Evolutionary conservation across 352 stramenopile genomes (phyloP).

Genomic region (Globisporangium polare): DNA sequence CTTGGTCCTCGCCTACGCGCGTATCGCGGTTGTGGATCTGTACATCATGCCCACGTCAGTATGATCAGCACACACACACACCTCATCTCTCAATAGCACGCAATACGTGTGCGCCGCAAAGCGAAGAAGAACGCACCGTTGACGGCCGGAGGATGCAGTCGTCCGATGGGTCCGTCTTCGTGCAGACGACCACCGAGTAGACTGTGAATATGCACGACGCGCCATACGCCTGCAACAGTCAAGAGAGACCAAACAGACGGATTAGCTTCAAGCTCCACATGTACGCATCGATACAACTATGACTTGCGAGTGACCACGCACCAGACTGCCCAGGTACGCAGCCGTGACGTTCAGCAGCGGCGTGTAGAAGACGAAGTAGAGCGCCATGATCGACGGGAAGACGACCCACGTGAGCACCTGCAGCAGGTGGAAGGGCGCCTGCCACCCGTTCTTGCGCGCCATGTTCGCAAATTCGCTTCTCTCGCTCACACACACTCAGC

Average conservation of each 20-base stretch:
- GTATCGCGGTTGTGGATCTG: constrained; percentile 16
- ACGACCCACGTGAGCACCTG: constrained; percentile 82
- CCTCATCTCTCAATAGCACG: not conserved
- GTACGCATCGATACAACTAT: not conserved
- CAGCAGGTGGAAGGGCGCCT: constrained; percentile 77
- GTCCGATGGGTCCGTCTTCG: constrained; percentile 72
- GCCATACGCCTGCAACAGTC: constrained; percentile 47
- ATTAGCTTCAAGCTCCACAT: not conserved
- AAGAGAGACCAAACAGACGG: too few relatives aligned
- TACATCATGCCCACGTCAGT: too few relatives aligned
- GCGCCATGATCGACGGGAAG: constrained; percentile 71
- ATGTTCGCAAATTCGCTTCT: constrained; percentile 7
- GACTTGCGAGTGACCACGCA: constrained; percentile 21
- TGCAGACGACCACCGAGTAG: constrained; percentile 52
- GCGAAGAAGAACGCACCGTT: constrained; percentile 39
- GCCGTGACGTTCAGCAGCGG: constrained; percentile 49
- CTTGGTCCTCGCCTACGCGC: constrained; percentile 34
- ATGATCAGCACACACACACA: not conserved
- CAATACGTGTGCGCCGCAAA: not conserved
- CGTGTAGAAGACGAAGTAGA: constrained; percentile 84
- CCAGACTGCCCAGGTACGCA: constrained; percentile 45
- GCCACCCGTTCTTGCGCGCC: constrained; percentile 78
- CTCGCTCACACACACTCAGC: not conserved
- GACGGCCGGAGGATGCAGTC: constrained; percentile 62
- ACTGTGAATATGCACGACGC: constrained; percentile 48